These are phyloP conservation scores for Barbatosphaeria neglecta DNA, from an alignment of 495 filamentous ascomycete species.

Conservation along the genomic window DNA sequence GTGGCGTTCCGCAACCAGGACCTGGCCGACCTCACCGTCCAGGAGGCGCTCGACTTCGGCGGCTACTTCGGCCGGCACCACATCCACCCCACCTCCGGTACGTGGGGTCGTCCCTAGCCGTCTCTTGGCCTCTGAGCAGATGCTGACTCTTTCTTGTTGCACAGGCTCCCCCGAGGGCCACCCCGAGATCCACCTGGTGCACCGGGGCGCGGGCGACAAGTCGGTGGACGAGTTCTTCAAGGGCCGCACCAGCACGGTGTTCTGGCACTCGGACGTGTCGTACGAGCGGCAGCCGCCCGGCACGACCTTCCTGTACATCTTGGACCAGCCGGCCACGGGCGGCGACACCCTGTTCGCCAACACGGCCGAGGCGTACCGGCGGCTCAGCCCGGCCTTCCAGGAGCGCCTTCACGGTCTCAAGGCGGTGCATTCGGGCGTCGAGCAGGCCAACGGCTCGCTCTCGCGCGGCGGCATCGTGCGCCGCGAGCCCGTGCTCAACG, in stretches of 20 bases:
- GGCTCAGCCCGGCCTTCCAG: constrained; percentile 56
- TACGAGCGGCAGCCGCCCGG: constrained; percentile 69
- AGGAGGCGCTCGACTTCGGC: constrained; percentile 37
- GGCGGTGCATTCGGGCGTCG: constrained; percentile 41
- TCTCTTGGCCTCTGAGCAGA: neutral
- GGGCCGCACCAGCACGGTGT: neutral
- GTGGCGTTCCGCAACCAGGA: constrained; percentile 33
- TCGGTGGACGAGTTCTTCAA: constrained; percentile 18
- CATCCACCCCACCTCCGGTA: constrained; percentile 30
- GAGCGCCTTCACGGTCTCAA: constrained; percentile 57
- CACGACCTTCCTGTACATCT: constrained; percentile 60
- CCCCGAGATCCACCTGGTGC: constrained; percentile 50
- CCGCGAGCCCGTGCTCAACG: constrained; percentile 15
- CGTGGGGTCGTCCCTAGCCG: constrained; percentile 34
- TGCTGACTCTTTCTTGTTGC: neutral
- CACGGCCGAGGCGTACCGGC: constrained; percentile 65
- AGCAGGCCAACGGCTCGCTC: neutral
- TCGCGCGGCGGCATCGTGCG: constrained; percentile 17
- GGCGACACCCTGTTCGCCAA: constrained; percentile 71
- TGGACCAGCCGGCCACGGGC: constrained; percentile 59
- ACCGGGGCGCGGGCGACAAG: constrained; percentile 13
- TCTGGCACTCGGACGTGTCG: constrained; percentile 41
- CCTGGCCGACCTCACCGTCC: constrained; percentile 34
- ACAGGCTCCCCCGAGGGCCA: neutral
- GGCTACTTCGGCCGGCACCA: constrained; percentile 49